Base-by-base conservation (phyloP, 1,284 basidiomycete species). In the Coniferiporia weirii region DNA sequence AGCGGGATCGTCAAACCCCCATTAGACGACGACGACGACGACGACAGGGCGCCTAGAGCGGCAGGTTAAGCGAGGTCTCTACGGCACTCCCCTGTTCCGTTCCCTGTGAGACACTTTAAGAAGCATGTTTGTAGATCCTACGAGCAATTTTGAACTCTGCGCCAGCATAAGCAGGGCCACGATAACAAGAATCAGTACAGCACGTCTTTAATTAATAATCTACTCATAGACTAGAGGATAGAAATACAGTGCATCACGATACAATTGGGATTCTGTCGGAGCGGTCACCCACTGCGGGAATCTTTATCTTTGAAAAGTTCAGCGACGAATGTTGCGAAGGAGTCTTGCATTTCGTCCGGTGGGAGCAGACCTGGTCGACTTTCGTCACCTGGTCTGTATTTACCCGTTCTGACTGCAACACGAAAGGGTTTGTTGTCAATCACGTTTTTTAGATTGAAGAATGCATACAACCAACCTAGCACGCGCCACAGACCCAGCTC, bases 341-440 rank as follows among this genome's bases (percentile, higher is more conserved):
- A 77, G 44, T 79, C 76, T 54, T 69, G 77, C 7, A 84, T 70
- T 59, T 79, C 77, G 66, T 86, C 79, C 0, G 83, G 83, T 12
- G 77, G 73, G 10, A 66, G 59, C 0, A 70, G 61, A 0, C 74
- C 75, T 22, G 64, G 56, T 51, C 69, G 72, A 1, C 44, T 62
- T 67, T 87, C 85, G 64, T 86, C 84, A 4, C 83, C 83, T 5
- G 69, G 19, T 13, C 83, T 74, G 66, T 85, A 87, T 64, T 87
- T 87, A 10, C 85, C 85, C 4, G 84, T 85, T 64, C 75, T 77
- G 51, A 84, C 84, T 84, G 60, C 12, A 35, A 45, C 56, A 48
- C 7, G 17, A 6, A 34, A 32, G 8, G 27, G 13, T 43, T 47
- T 49, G 45, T 19, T 43, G 58, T 32, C 59, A 58, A 59, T 49